Conservation (phyloP, 345 rosid genomes). For the Sisymbrium altissimum region DNA sequence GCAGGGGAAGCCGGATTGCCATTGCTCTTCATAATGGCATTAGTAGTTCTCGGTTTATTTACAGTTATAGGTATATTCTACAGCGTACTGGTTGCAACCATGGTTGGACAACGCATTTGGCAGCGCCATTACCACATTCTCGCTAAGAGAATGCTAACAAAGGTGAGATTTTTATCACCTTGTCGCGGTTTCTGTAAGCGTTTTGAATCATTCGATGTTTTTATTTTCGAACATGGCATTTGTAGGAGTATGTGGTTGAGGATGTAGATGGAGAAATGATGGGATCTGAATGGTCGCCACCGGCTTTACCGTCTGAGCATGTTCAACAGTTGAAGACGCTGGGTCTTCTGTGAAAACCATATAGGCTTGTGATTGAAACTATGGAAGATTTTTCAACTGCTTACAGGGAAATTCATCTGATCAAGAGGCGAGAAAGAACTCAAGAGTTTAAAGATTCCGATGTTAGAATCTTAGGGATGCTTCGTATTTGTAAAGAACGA, state of each 20-base stretch:
- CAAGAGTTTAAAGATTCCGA: constrained; percentile 6
- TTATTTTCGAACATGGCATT: not conserved
- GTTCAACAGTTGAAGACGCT: constrained; percentile 89
- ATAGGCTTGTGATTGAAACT: constrained; percentile 10
- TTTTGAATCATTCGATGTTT: not conserved
- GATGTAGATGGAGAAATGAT: constrained; percentile 90
- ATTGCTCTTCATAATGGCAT: constrained; percentile 70
- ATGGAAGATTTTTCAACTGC: constrained; percentile 9
- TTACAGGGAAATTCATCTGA: not conserved
- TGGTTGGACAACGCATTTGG: constrained; percentile 99
- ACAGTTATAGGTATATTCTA: constrained; percentile 94
- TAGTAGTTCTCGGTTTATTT: constrained; percentile 83
- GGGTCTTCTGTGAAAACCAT: constrained; percentile 60
- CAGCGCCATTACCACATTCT: constrained; percentile 99
- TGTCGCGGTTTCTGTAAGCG: not conserved
- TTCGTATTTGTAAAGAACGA: constrained; percentile 27
- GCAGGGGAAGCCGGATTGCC: constrained; percentile 99
- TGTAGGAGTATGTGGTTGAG: constrained; percentile 96
- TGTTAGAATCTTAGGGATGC: not conserved
- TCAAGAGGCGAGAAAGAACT: constrained; percentile 17
- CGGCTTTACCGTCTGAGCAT: constrained; percentile 82
- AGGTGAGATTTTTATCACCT: constrained; percentile 48
- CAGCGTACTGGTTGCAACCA: constrained; percentile 95
- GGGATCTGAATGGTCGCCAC: constrained; percentile 90
- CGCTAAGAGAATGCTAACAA: constrained; percentile 96